These are phyloP conservation scores for Teratosphaeria destructans DNA, from an alignment of 2,329 filamentous ascomycete species.

Conservation along the genomic window DNA sequence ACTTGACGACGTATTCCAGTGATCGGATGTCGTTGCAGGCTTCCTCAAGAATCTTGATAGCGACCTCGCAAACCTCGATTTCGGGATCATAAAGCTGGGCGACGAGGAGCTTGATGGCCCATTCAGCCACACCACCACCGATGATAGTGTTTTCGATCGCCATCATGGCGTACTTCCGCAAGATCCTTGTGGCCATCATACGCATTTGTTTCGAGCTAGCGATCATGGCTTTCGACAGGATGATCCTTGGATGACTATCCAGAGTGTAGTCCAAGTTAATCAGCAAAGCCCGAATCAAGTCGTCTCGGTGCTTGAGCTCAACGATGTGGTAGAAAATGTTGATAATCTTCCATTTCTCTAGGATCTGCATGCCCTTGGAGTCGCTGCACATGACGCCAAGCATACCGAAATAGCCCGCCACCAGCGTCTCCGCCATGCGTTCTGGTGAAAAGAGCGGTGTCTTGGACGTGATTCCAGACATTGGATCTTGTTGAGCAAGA, in stretches of 20 bases:
- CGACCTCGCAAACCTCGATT: conserved; percentile 89
- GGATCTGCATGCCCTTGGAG: conserved; percentile 69
- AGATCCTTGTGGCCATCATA: conserved; percentile 75
- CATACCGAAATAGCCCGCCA: conserved; percentile 88
- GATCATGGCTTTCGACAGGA: conserved; percentile 87
- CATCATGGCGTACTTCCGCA: conserved; percentile 73
- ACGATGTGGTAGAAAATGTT: conserved; percentile 99
- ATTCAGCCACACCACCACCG: conserved; percentile 64
- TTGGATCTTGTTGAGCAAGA: conserved; percentile 84
- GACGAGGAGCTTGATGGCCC: conserved; percentile 95
- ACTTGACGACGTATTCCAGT: conserved; percentile 93
- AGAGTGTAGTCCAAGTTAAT: conserved; percentile 87
- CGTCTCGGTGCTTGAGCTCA: conserved; percentile 79
- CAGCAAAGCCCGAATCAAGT: conserved; percentile 79
- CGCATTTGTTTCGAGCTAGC: conserved; percentile 83
- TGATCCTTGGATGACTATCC: conserved; percentile 74
- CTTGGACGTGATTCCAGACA: conserved; percentile 61
- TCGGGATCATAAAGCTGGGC: conserved; percentile 96
- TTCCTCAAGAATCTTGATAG: conserved; percentile 94
- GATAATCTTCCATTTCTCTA: conserved; percentile 95
- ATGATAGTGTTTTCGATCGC: conserved; percentile 32
- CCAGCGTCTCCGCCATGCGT: conserved; percentile 75
- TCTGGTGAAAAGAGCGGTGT: conserved; percentile 82
- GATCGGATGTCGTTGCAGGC: conserved; percentile 87
- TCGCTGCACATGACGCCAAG: conserved; percentile 79